phyloP scores from a whole-genome alignment of 306 rosid species.

The Crataegus laevigata region DNA sequence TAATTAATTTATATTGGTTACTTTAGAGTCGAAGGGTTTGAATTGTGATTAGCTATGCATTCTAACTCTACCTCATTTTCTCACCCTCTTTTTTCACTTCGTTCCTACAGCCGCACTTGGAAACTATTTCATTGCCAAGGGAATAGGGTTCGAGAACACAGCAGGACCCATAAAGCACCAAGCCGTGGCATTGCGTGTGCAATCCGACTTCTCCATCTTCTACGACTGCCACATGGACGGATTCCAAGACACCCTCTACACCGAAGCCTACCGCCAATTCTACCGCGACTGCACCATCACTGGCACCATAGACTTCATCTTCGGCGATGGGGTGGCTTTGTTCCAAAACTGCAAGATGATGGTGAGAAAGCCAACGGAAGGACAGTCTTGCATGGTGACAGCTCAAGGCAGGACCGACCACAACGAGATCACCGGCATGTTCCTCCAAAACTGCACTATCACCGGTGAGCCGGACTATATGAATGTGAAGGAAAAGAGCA shows the following conservation, averaged over 20 bases:
- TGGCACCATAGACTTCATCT: conserved; percentile 51
- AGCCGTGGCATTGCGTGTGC: conserved; percentile 50
- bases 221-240: conserved; percentile 47
- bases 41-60: neutral
- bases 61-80: neutral
- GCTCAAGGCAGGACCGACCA: conserved; percentile 21
- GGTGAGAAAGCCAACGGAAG: neutral
- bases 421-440: conserved; percentile 11
- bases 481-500: neutral
- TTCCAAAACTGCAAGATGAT: conserved; percentile 32
- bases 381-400: conserved; percentile 3
- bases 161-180: conserved; percentile 43
- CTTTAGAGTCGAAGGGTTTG: neutral
- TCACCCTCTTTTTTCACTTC: neutral
- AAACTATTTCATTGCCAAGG: conserved; percentile 10
- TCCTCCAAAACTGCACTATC: conserved; percentile 19
- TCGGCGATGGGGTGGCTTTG: conserved; percentile 34
- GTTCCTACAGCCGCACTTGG: conserved; percentile 10
- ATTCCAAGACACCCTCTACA: conserved; percentile 48
- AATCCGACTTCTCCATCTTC: conserved; percentile 45
- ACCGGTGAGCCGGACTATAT: neutral
- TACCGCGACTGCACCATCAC: conserved; percentile 40
- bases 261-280: conserved; percentile 43
- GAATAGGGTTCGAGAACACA: conserved; percentile 26
- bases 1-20: neutral